Evolutionary conservation across 2,329 filamentous ascomycete species (phyloP).

Genomic region (Pyricularia pennisetigena): DNA sequence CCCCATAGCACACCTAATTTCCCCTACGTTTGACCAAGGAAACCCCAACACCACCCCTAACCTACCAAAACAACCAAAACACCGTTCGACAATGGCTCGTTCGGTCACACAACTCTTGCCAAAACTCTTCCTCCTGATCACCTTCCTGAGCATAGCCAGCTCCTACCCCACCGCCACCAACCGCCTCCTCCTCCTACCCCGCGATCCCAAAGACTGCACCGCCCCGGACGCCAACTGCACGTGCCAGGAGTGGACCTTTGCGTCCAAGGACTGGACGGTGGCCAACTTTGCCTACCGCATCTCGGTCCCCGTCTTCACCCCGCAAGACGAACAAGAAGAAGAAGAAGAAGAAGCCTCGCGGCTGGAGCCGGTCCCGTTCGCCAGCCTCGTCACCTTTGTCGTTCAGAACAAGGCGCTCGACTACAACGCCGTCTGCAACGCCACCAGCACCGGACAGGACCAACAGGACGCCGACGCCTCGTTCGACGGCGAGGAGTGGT

Average conservation of each 20-base stretch:
- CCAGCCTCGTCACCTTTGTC: neutral
- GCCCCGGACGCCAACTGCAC: neutral
- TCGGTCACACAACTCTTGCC: neutral
- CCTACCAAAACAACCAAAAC: too few species aligned
- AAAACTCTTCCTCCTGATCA: neutral
- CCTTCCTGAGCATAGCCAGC: neutral
- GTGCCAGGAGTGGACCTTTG: slow-evolving; percentile 2
- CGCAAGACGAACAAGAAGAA: too few species aligned
- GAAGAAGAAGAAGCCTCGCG: neutral
- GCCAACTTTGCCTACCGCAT: neutral
- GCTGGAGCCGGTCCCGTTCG: neutral
- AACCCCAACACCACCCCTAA: neutral
- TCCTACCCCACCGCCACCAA: neutral
- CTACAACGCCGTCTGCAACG: slow-evolving; percentile 3
- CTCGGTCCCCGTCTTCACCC: neutral
- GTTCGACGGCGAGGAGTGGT: slow-evolving; percentile 4
- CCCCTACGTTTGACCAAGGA: neutral
- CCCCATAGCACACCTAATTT: neutral
- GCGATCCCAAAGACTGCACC: neutral
- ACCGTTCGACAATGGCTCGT: neutral
- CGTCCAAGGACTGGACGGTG: neutral
- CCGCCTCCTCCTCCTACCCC: neutral
- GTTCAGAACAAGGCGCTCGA: slow-evolving; percentile 1
- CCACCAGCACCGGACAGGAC: neutral
- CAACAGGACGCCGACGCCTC: neutral